Evolutionary conservation across 768 basidiomycete genomes (phyloP), one percentile per base, ranked within the genome.

Genomic region (Psilocybe azurescens): DNA sequence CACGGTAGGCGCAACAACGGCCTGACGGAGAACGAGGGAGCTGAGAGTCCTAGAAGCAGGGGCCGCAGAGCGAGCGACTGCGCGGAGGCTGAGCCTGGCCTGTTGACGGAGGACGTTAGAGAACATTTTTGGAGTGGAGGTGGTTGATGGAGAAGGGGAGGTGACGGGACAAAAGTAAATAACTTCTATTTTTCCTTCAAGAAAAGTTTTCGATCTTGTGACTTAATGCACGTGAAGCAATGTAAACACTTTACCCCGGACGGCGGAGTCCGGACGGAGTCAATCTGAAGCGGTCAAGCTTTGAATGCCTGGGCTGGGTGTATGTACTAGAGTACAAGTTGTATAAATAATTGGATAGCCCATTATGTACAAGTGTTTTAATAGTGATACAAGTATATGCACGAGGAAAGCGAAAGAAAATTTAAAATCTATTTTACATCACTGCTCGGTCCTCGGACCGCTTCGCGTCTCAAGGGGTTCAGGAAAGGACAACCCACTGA

Each of bases 51-150:
- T 41, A n/a, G 61, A 51, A 20, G 62, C 62, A 13, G 63, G 66
- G 1, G 58, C 38, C 49, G 71, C 39, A 44, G 72, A 61, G 56
- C 71, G 70, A 49, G 72, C 61, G 20, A 68, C 70, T 28, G 29
- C 58, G 55, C 62, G 55, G 13, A 77, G 68, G n/a, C 71, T 73
- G 48, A 67, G 59, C 29, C 77, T 73, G 32, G 74, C 74, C 65
- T 78, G 78, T 11, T 73, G 66, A 41, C 77, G 77, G 56, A 81
- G 65, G 55, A 74, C 68, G 65, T 70, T 75, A 64, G 72, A 68
- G 66, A 80, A 72, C 78, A 81, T 81, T 61, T 70, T 60, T 58
- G 61, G 53, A 47, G 44, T 5, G 51, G 56, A 51, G 46, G 50
- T 56, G 38, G 36, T 33, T 47, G 28, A 28, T 5, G 46, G 33